Conservation (phyloP, 75 land plant species). For the Isoetes taiwanensis region DNA sequence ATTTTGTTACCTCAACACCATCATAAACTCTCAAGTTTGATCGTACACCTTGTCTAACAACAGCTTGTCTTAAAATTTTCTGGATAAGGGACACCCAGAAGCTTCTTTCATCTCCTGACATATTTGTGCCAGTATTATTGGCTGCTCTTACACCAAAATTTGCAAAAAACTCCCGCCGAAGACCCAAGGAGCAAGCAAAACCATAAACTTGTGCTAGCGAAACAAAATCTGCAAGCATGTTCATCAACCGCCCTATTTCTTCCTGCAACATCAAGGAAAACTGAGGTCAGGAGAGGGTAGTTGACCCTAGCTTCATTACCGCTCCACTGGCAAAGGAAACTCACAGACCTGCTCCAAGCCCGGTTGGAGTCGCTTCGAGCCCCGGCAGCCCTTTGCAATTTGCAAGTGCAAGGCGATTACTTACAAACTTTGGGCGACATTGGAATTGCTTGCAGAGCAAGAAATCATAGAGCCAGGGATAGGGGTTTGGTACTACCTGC, state of each 20-base stretch:
- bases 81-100: slow-evolving; percentile 87
- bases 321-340: too few species aligned
- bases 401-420: too few species aligned
- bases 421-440: too few species aligned
- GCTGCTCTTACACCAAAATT: slow-evolving; percentile 84
- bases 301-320: slow-evolving; percentile 70
- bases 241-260: slow-evolving; percentile 66
- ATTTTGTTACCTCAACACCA: slow-evolving; percentile 88
- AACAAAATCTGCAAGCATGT: slow-evolving; percentile 53
- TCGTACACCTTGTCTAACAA: slow-evolving; percentile 71
- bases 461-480: too few species aligned
- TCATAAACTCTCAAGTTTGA: slow-evolving; percentile 71
- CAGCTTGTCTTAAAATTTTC: slow-evolving; percentile 60
- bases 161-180: slow-evolving; percentile 66
- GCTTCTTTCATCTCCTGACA: slow-evolving; percentile 22
- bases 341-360: too few species aligned
- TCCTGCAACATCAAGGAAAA: slow-evolving; percentile 59
- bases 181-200: slow-evolving; percentile 56
- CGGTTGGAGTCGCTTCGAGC: too few species aligned
- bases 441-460: too few species aligned
- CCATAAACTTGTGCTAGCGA: slow-evolving; percentile 53
- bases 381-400: too few species aligned
- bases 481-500: too few species aligned
- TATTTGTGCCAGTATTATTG: slow-evolving; percentile 18
- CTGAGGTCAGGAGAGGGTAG: slow-evolving; percentile 67